phyloP scores from a whole-genome alignment of 2,329 filamentous ascomycete species.

The Raffaelea ambrosiae region DNA sequence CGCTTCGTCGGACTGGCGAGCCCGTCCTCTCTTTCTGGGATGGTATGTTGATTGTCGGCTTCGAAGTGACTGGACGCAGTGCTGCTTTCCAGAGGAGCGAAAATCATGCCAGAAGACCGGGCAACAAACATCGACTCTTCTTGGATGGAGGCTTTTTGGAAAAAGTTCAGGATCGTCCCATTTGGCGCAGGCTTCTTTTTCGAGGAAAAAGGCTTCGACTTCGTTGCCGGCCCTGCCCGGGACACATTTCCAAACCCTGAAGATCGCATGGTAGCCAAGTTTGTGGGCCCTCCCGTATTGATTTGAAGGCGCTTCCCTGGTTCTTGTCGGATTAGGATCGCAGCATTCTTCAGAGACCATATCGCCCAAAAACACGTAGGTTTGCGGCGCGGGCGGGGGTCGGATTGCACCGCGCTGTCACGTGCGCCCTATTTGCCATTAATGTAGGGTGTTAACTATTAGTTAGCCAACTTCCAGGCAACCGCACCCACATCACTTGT shows the following conservation, averaged over 20 bases:
- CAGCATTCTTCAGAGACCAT: too few species aligned
- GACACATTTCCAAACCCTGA: not conserved
- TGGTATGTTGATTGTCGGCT: conserved; percentile 14
- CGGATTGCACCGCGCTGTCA: not conserved
- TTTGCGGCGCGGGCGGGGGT: not conserved
- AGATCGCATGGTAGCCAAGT: too few species aligned
- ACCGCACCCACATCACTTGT: too few species aligned
- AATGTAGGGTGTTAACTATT: too few species aligned
- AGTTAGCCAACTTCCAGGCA: too few species aligned
- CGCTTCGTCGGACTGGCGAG: not conserved
- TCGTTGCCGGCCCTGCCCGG: conserved; percentile 1
- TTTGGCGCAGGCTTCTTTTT: conserved; percentile 2
- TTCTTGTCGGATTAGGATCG: too few species aligned
- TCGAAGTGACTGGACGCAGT: not conserved
- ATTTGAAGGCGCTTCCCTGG: too few species aligned
- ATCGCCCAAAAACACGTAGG: not conserved
- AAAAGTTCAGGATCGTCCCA: conserved; percentile 63
- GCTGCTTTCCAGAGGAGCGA: not conserved
- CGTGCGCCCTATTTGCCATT: not conserved
- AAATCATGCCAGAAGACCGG: not conserved
- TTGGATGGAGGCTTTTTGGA: conserved; percentile 57
- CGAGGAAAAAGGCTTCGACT: conserved; percentile 1
- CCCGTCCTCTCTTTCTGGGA: conserved; percentile 1
- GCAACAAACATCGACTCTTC: conserved; percentile 49
- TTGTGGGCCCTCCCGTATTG: too few species aligned